These are phyloP conservation scores for Leccinum olivaceoglutinosum DNA, from an alignment of 1,284 basidiomycete genomes.

Conservation along the genomic window DNA sequence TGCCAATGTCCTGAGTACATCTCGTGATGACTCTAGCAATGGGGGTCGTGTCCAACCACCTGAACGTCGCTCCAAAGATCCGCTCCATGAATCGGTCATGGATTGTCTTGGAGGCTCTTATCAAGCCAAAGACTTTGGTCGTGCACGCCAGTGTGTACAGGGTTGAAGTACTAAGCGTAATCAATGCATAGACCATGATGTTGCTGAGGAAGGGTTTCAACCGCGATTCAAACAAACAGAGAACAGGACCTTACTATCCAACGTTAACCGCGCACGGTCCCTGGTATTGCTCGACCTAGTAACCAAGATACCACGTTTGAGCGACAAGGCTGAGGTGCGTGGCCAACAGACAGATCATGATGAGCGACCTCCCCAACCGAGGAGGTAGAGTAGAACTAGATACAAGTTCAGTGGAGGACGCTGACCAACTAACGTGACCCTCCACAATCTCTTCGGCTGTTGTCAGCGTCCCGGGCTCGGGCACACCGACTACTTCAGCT, in stretches of 20 bases:
- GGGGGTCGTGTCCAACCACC: constrained; percentile 44
- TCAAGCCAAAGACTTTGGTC: constrained; percentile 33
- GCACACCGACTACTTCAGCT: not conserved
- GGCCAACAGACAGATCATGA: constrained; percentile 22
- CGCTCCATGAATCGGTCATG: constrained; percentile 53
- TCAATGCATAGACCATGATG: constrained; percentile 1
- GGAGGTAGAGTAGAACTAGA: constrained; percentile 32
- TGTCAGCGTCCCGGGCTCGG: constrained; percentile 42
- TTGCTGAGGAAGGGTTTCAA: not conserved
- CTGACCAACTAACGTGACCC: constrained; percentile 49
- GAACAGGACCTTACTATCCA: constrained; percentile 22
- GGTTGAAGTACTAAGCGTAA: not conserved
- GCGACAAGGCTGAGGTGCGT: constrained; percentile 27
- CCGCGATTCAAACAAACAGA: not conserved
- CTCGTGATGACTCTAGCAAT: constrained; percentile 14
- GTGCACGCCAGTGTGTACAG: constrained; percentile 15
- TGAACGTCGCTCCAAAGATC: constrained; percentile 52
- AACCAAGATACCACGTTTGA: constrained; percentile 48
- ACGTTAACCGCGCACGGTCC: constrained; percentile 26
- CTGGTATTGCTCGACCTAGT: constrained; percentile 48
- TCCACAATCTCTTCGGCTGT: constrained; percentile 57
- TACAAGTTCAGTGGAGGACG: constrained; percentile 9
- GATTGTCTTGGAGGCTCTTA: constrained; percentile 52
- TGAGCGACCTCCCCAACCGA: constrained; percentile 37
- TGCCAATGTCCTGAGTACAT: constrained; percentile 21